A percentile compares a stretch with the other conserved stretches of the same genome.
Conservation (phyloP, 768 basidiomycete genomes). For the Cystofilobasidium macerans region DNA sequence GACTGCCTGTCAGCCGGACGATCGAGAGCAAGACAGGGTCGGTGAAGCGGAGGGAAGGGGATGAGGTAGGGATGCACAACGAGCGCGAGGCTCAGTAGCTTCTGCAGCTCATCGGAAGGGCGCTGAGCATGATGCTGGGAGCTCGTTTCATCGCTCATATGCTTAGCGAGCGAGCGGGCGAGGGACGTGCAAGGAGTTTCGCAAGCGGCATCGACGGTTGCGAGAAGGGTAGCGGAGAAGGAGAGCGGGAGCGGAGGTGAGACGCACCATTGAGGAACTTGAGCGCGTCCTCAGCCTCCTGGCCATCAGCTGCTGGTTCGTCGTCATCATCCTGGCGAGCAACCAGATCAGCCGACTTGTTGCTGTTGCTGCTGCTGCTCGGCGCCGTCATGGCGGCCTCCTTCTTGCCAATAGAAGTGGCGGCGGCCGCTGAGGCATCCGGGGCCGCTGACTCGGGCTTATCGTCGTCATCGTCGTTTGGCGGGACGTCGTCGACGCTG, state of each 20-base stretch:
- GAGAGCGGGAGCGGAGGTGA: not conserved
- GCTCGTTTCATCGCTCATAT: too few species aligned
- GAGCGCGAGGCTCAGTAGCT: too few species aligned
- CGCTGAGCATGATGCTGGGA: too few species aligned
- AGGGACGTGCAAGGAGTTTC: too few species aligned
- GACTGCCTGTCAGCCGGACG: not conserved
- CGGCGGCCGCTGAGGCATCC: constrained; percentile 19
- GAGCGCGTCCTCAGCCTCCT: constrained; percentile 25
- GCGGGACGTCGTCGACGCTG: constrained; percentile 40
- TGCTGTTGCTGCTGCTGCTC: not conserved
- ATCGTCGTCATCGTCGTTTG: constrained; percentile 26
- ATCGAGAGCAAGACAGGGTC: too few species aligned
- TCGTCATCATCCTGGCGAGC: not conserved
- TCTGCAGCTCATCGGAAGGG: too few species aligned
- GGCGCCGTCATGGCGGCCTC: not conserved
- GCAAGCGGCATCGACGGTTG: too few species aligned
- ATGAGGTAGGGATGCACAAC: too few species aligned
- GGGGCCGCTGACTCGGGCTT: constrained; percentile 17
- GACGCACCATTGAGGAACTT: constrained; percentile 21
- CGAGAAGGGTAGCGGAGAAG: too few species aligned
- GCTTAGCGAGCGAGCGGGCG: not conserved
- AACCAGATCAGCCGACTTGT: too few species aligned
- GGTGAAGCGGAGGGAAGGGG: too few species aligned
- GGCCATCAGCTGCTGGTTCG: not conserved
- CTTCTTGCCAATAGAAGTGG: too few species aligned